A percentile compares a stretch with the other conserved stretches of the same genome.
Conservation (phyloP, 202 grass and related monocot species). For the Panicum hallii region DNA sequence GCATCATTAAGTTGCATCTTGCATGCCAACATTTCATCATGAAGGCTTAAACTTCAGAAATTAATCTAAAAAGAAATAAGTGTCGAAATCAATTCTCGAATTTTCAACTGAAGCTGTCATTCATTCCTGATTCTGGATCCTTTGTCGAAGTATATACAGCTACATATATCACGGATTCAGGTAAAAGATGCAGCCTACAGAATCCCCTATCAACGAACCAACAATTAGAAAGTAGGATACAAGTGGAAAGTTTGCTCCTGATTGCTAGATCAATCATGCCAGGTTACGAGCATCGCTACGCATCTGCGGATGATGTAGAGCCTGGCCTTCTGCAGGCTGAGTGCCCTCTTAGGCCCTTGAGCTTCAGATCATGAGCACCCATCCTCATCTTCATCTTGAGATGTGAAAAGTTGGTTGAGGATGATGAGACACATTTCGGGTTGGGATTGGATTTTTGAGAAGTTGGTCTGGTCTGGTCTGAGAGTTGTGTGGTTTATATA, state of each 20-base stretch:
- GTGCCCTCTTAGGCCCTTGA: constrained; percentile 50
- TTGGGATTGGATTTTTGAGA: constrained; percentile 7
- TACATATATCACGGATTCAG: constrained; percentile 32
- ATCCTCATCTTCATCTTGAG: constrained; percentile 32
- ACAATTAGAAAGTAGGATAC: not conserved
- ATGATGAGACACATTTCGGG: not conserved
- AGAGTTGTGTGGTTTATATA: not conserved
- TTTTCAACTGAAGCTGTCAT: constrained; percentile 13
- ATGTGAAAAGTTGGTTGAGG: constrained; percentile 2
- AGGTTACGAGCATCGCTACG: constrained; percentile 65
- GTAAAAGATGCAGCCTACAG: constrained; percentile 32
- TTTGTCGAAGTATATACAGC: constrained; percentile 34
- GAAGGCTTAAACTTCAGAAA: not conserved
- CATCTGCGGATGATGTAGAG: constrained; percentile 74
- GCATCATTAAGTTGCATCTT: not conserved
- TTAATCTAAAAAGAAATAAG: constrained; percentile 5
- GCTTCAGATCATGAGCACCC: constrained; percentile 42
- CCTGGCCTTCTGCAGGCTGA: constrained; percentile 58
- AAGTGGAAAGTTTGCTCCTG: not conserved
- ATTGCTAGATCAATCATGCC: constrained; percentile 42
- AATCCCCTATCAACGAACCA: not conserved
- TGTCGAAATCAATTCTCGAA: not conserved
- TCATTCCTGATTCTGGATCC: constrained; percentile 20
- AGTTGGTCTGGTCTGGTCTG: constrained; percentile 16
- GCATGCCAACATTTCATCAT: not conserved